These are phyloP conservation scores for Phytophthora brassicae DNA, from an alignment of 352 stramenopile species.

Conservation along the genomic window DNA sequence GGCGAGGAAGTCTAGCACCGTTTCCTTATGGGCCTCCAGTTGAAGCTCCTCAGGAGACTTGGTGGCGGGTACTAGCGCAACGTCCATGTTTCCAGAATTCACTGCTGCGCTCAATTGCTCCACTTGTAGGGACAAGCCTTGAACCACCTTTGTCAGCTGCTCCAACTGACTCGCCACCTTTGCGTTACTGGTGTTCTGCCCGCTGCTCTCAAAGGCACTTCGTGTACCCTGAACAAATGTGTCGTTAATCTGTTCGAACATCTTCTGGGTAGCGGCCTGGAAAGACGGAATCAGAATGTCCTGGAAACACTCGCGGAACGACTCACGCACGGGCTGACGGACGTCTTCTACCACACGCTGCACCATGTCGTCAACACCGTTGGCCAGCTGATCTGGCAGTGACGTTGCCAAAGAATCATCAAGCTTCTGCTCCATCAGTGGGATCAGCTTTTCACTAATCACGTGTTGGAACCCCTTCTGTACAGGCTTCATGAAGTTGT, in stretches of 20 bases:
- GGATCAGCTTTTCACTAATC: slow-evolving; percentile 71
- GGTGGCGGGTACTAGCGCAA: slow-evolving; percentile 16
- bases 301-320: slow-evolving; percentile 85
- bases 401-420: slow-evolving; percentile 57
- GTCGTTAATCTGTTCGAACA: slow-evolving; percentile 89
- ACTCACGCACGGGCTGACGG: slow-evolving; percentile 76
- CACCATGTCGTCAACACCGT: slow-evolving; percentile 71
- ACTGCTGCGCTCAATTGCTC: slow-evolving; percentile 44
- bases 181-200: slow-evolving; percentile 52
- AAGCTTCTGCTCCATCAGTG: slow-evolving; percentile 74
- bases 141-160: slow-evolving; percentile 64
- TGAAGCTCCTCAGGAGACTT: slow-evolving; percentile 53
- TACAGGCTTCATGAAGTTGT: slow-evolving; percentile 88
- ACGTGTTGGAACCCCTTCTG: slow-evolving; percentile 78
- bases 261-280: slow-evolving; percentile 85
- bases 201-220: slow-evolving; percentile 60
- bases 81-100: slow-evolving; percentile 26
- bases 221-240: slow-evolving; percentile 77
- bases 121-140: slow-evolving; percentile 63
- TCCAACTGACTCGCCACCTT: slow-evolving; percentile 64
- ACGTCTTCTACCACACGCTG: slow-evolving; percentile 79
- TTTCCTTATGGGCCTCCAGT: slow-evolving; percentile 61
- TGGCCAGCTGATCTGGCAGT: slow-evolving; percentile 62
- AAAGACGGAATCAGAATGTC: slow-evolving; percentile 88
- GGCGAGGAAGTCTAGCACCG: slow-evolving; percentile 48